Percentiles rank a stretch among this genome's conserved stretches.
phyloP scores from a whole-genome alignment of 2,329 filamentous ascomycete genomes.

The Coleophoma eucalyptorum region DNA sequence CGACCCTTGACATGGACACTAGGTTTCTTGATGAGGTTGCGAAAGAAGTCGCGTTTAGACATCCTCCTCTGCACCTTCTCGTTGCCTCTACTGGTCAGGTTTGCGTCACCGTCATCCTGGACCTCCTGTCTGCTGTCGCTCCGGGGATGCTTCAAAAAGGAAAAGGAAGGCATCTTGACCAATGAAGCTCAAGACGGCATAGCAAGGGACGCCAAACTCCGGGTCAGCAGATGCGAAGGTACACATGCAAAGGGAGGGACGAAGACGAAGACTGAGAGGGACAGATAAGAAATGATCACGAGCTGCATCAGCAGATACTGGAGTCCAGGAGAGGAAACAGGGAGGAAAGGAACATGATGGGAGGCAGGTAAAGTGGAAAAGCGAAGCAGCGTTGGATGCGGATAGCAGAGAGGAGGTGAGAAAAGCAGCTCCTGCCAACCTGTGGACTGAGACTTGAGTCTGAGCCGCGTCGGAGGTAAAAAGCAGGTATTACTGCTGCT shows the following conservation, averaged over 20 bases:
- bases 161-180: constrained; percentile 23
- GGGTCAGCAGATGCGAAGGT: not conserved
- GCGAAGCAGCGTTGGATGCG: too few relatives aligned
- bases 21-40: constrained; percentile 24
- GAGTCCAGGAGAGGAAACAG: too few relatives aligned
- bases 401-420: too few relatives aligned
- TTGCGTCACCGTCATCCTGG: constrained; percentile 8
- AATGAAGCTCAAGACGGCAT: not conserved
- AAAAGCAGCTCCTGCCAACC: too few relatives aligned
- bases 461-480: too few relatives aligned
- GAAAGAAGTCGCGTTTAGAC: constrained; percentile 29
- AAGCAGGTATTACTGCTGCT: too few relatives aligned
- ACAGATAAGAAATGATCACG: not conserved
- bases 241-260: not conserved
- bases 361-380: too few relatives aligned
- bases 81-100: constrained; percentile 8
- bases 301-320: not conserved
- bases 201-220: not conserved
- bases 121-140: constrained; percentile 12
- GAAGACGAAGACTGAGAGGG: not conserved
- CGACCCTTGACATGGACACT: constrained; percentile 10
- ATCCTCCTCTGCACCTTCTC: constrained; percentile 24
- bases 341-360: too few relatives aligned
- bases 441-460: too few relatives aligned
- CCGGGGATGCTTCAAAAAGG: constrained; percentile 17